Base-by-base conservation (phyloP, 192 early-diverging fungal species). In the Paraglomus occultum region DNA sequence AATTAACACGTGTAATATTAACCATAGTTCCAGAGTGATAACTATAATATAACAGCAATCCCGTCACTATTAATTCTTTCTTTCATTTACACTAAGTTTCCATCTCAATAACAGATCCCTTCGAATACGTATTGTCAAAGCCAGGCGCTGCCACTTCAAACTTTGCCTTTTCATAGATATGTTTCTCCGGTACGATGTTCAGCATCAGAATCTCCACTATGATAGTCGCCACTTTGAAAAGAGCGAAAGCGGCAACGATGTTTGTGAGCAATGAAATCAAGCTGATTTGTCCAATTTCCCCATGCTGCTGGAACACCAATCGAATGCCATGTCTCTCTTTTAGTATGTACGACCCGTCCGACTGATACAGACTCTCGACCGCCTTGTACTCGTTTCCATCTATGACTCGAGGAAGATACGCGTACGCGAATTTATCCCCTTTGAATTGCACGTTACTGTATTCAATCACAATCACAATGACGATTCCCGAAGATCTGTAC, bases 391-490 rank as follows among this genome's bases (percentile, higher is more conserved):
- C 75, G 31, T 76, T 73, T 47, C 76, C 79, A 3, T 71, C 52
- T 46, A 80, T 77, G 0, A 72, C 71, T 52, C 75, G 76, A 12
- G 79, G 79, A 2, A 74, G 65, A 51, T 80, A 80, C 53, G 67
- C 74, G 46, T 80, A 80, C n/a, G 58, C 71, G 42, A 77, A 77
- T 38, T 45, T 20, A 50, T 76, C 63, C 2, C 63, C 58, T 31
- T 47, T 69, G 12, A 57, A 57, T 39, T 9, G n/a, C 31, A 57
- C 67, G 47, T 69, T 69, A 5, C 68, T 60, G 53, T 80, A 80
- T 48, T 80, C 73, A 38, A 80, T 80, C 8, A 76, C 75, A 10
- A 80, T 73, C 18, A 77, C 76, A 9, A 80, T 74, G 1, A 80
- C 79, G 1, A 80, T 66, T 2, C 79, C 79, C 0, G 75, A 73